Evolutionary conservation across 495 filamentous ascomycete genomes (phyloP).

Genomic region (Hypoxylon lenormandii): DNA sequence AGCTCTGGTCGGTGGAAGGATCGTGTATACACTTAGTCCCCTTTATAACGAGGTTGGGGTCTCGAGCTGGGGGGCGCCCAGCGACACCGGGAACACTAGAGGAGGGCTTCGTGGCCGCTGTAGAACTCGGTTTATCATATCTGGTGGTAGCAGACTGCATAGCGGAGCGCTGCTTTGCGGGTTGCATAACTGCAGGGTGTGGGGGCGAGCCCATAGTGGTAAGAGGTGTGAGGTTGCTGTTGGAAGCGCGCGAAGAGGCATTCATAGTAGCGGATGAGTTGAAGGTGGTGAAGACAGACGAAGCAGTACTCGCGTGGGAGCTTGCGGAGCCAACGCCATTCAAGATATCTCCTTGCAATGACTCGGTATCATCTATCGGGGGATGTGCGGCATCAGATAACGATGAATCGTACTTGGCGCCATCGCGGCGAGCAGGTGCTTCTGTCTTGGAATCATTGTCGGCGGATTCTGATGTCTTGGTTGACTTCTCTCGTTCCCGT

Average conservation of each 20-base stretch:
- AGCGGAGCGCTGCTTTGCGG: slow-evolving; percentile 55
- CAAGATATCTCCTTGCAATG: slow-evolving; percentile 69
- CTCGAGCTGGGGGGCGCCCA: slow-evolving; percentile 70
- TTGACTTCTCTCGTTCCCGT: slow-evolving; percentile 59
- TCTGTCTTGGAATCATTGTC: slow-evolving; percentile 60
- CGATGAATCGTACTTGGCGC: slow-evolving; percentile 54
- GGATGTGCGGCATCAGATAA: slow-evolving; percentile 54
- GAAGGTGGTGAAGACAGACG: slow-evolving; percentile 72
- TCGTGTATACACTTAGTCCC: slow-evolving; percentile 80
- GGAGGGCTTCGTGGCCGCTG: slow-evolving; percentile 31
- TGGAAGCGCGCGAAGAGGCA: slow-evolving; percentile 60
- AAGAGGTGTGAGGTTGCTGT: slow-evolving; percentile 76
- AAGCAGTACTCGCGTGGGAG: slow-evolving; percentile 72
- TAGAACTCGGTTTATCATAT: slow-evolving; percentile 44
- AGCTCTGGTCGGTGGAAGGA: slow-evolving; percentile 71
- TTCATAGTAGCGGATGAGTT: slow-evolving; percentile 62
- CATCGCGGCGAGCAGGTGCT: slow-evolving; percentile 50
- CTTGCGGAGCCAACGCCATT: slow-evolving; percentile 74
- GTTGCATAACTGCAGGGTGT: slow-evolving; percentile 63
- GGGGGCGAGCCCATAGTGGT: slow-evolving; percentile 83
- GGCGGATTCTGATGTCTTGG: slow-evolving; percentile 60
- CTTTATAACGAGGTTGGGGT: slow-evolving; percentile 70
- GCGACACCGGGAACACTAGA: slow-evolving; percentile 53
- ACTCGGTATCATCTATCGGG: slow-evolving; percentile 68
- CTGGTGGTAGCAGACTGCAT: slow-evolving; percentile 46